phyloP scores from a whole-genome alignment of 75 land plant species.

The Isoetes taiwanensis region DNA sequence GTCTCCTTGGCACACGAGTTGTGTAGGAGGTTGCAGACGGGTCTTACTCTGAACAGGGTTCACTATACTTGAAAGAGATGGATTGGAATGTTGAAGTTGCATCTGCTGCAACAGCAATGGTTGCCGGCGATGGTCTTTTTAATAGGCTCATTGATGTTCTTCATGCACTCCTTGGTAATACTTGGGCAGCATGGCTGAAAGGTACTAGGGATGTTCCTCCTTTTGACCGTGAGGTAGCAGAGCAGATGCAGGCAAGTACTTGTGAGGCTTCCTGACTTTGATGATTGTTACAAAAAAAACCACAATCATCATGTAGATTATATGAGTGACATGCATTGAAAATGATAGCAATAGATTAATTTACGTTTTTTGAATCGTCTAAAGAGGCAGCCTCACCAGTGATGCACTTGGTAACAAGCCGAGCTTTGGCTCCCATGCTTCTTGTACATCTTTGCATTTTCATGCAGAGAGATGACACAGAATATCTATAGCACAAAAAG shows the following conservation, averaged over 20 bases:
- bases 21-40: constrained; percentile 67
- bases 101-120: constrained; percentile 23
- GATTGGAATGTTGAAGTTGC: constrained; percentile 29
- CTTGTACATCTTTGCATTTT: no score
- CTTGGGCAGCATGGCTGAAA: constrained; percentile 78
- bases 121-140: constrained; percentile 57
- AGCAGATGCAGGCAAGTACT: constrained; percentile 63
- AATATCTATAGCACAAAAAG: no score
- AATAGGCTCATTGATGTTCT: constrained; percentile 60
- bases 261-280: no score
- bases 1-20: constrained; percentile 69
- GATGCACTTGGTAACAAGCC: no score
- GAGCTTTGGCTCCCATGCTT: no score
- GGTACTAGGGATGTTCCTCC: constrained; percentile 44
- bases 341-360: no score
- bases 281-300: no score
- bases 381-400: no score
- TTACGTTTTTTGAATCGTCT: no score
- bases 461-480: no score
- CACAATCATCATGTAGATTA: no score
- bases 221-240: constrained; percentile 58
- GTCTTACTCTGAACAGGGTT: constrained; percentile 12
- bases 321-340: no score
- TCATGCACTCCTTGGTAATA: constrained; percentile 68
- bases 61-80: constrained; percentile 17